A percentile compares a stretch with the other conserved stretches of the same genome.
Evolutionary conservation across 164 flowering plant species (phyloP).

Genomic region (Houttuynia cordata): DNA sequence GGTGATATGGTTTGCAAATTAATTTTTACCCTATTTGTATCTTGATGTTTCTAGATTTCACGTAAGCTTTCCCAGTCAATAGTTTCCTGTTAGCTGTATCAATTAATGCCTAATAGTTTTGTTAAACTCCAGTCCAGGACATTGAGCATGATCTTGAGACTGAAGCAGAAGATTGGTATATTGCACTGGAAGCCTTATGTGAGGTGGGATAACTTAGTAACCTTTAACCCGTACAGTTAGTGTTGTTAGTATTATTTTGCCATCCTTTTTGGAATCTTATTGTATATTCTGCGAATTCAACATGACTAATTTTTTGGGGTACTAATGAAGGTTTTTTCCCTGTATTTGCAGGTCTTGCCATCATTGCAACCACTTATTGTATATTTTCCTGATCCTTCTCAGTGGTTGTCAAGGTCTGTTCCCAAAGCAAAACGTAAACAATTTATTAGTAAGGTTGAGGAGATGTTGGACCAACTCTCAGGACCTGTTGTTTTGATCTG

Average conservation of each 20-base stretch:
- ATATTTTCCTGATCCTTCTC: constrained; percentile 83
- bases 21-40: no score
- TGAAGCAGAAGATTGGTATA: constrained; percentile 58
- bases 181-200: constrained; percentile 73
- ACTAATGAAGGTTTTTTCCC: background rate
- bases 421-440: constrained; percentile 70
- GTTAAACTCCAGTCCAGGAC: constrained; percentile 44
- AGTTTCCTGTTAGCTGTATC: background rate
- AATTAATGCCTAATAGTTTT: no score
- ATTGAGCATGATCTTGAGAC: constrained; percentile 72
- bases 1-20: no score
- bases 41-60: no score
- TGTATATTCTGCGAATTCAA: background rate
- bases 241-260: background rate
- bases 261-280: background rate
- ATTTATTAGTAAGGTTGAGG: constrained; percentile 57
- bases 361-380: constrained; percentile 75
- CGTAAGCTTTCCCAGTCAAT: no score
- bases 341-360: constrained; percentile 53
- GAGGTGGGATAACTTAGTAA: constrained; percentile 38
- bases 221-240: background rate
- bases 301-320: background rate
- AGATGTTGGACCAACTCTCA: constrained; percentile 67
- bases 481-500: constrained; percentile 90
- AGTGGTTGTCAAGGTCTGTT: constrained; percentile 84